phyloP scores from a whole-genome alignment of 2,329 filamentous ascomycete species.

The Fusarium drepaniforme region DNA sequence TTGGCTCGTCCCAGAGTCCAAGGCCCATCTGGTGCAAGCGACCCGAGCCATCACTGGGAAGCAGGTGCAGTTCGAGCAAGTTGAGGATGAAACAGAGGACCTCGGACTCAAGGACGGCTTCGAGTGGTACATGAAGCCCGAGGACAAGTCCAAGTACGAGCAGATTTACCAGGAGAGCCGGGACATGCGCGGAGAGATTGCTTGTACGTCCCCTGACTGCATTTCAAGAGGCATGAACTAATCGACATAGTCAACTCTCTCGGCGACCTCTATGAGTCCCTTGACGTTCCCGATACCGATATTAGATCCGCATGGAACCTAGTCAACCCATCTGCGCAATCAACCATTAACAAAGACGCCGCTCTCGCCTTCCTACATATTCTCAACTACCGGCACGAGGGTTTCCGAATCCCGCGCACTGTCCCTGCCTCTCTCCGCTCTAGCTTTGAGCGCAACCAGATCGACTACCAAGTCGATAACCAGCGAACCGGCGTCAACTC shows the following conservation, averaged over 20 bases:
- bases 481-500: conserved; percentile 73
- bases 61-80: conserved; percentile 85
- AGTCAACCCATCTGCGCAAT: conserved; percentile 88
- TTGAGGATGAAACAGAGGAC: conserved; percentile 86
- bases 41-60: conserved; percentile 82
- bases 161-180: conserved; percentile 96
- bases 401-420: conserved; percentile 90
- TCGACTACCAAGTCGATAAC: conserved; percentile 93
- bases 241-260: conserved; percentile 75
- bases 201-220: conserved; percentile 66
- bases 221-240: conserved; percentile 9
- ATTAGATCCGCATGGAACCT: conserved; percentile 96
- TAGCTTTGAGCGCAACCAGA: conserved; percentile 94
- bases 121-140: conserved; percentile 98
- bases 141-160: conserved; percentile 94
- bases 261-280: conserved; percentile 85
- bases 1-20: conserved; percentile 97
- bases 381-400: conserved; percentile 94
- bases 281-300: conserved; percentile 81
- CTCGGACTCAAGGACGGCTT: conserved; percentile 94
- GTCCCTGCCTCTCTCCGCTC: conserved; percentile 92
- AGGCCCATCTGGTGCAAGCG: conserved; percentile 90
- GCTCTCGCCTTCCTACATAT: conserved; percentile 96
- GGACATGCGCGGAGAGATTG: conserved; percentile 85
- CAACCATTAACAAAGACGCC: conserved; percentile 93